These are phyloP conservation scores for Hordeum vulgare DNA, from an alignment of 176 grass and related monocot genomes.

Conservation along the genomic window DNA sequence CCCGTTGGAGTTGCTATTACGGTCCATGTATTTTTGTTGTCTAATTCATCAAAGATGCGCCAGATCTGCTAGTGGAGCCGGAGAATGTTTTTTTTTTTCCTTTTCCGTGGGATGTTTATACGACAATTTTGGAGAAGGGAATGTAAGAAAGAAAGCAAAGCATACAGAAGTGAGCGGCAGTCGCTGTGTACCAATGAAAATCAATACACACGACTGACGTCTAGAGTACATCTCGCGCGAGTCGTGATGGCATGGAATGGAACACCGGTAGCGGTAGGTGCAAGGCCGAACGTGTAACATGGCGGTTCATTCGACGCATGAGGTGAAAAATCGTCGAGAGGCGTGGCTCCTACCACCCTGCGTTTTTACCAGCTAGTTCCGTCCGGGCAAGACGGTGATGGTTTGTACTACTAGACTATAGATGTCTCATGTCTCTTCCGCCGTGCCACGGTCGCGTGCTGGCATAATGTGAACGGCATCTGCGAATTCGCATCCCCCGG, in stretches of 20 bases:
- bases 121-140: background rate
- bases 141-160: background rate
- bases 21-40: background rate
- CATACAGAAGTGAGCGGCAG: background rate
- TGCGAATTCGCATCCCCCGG: background rate
- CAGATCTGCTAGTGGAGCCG: too few relatives aligned
- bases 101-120: too few relatives aligned
- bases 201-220: too few relatives aligned
- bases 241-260: too few relatives aligned
- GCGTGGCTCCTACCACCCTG: background rate
- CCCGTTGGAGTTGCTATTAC: too few relatives aligned
- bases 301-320: background rate
- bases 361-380: background rate
- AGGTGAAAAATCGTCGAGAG: background rate
- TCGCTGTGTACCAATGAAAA: background rate
- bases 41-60: background rate
- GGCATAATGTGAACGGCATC: slow-evolving; percentile 35
- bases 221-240: too few relatives aligned
- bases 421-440: background rate
- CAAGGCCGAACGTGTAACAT: background rate
- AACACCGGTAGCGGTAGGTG: too few relatives aligned
- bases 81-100: too few relatives aligned
- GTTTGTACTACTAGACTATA: too few relatives aligned
- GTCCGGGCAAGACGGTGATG: background rate
- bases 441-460: background rate